phyloP scores from a whole-genome alignment of 352 stramenopile genomes.

The Globisporangium carolinianum region DNA sequence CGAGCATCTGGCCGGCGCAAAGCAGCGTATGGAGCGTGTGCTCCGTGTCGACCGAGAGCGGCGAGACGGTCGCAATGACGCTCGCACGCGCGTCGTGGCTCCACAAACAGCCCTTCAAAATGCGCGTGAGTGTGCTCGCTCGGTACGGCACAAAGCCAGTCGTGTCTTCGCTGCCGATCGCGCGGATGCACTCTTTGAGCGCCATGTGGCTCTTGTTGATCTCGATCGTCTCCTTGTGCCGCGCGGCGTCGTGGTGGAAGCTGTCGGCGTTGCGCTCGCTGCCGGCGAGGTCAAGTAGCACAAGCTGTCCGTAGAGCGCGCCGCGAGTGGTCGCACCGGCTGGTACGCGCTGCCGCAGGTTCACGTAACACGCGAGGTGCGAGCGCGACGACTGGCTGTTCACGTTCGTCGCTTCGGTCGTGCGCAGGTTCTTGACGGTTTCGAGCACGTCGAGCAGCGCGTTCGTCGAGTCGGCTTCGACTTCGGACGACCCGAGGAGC shows the following conservation, averaged over 20 bases:
- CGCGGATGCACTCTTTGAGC: constrained; percentile 78
- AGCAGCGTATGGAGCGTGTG: constrained; percentile 75
- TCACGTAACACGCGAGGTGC: constrained; percentile 64
- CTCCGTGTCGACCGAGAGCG: constrained; percentile 62
- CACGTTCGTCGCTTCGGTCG: constrained; percentile 74
- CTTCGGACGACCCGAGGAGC: constrained; percentile 53
- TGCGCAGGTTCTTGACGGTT: constrained; percentile 55
- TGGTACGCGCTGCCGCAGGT: constrained; percentile 23
- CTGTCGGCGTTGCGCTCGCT: constrained; percentile 78
- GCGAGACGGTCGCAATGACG: constrained; percentile 69
- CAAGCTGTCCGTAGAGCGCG: not conserved
- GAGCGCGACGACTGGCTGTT: constrained; percentile 73
- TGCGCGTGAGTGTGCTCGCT: constrained; percentile 59
- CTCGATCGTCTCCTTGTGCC: constrained; percentile 58
- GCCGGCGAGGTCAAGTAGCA: constrained; percentile 47
- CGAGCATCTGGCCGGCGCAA: constrained; percentile 61
- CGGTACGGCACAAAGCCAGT: constrained; percentile 64
- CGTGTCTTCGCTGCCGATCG: constrained; percentile 48
- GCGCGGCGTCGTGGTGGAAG: constrained; percentile 62
- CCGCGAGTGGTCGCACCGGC: not conserved
- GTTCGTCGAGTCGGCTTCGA: constrained; percentile 47
- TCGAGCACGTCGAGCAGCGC: constrained; percentile 56
- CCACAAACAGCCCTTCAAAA: constrained; percentile 71
- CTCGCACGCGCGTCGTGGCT: constrained; percentile 49
- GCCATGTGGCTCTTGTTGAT: constrained; percentile 84